Percentiles rank a stretch among this genome's conserved stretches.
phyloP scores from a whole-genome alignment of 345 rosid genomes.

The Iberis pinnata region DNA sequence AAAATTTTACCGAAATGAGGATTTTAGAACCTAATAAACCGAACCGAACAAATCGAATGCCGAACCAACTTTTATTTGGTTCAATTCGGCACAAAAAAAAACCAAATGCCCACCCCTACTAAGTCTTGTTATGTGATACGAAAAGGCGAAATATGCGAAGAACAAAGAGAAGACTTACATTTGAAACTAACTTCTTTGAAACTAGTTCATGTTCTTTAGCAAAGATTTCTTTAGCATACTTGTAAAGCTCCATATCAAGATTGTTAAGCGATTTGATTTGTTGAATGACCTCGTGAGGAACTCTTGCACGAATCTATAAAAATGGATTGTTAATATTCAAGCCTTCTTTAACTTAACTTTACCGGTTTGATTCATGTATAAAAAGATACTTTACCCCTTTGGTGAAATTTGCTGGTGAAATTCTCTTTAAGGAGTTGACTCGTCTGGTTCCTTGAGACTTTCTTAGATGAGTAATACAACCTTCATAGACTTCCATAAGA shows the following conservation, averaged over 20 bases:
- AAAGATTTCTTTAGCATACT: constrained; percentile 65
- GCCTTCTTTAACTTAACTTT: neutral
- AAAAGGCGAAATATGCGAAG: neutral
- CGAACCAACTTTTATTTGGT: no score
- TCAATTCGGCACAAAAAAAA: no score
- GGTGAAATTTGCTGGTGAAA: constrained; percentile 85
- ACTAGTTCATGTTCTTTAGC: constrained; percentile 45
- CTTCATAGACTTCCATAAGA: constrained; percentile 63
- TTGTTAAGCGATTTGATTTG: constrained; percentile 67
- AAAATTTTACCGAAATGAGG: no score
- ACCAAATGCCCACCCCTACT: no score
- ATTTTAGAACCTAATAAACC: no score
- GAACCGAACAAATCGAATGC: no score
- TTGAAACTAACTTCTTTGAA: constrained; percentile 22
- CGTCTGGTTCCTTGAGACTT: constrained; percentile 61
- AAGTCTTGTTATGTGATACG: neutral
- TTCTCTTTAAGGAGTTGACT: constrained; percentile 57
- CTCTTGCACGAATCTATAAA: constrained; percentile 54
- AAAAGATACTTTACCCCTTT: constrained; percentile 44
- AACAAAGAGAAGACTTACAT: constrained; percentile 16
- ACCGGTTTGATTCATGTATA: neutral
- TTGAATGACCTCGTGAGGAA: constrained; percentile 46
- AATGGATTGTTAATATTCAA: constrained; percentile 16
- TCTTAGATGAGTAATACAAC: constrained; percentile 56
- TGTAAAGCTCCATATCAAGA: constrained; percentile 76